Evolutionary conservation across 495 filamentous ascomycete genomes (phyloP).

Genomic region (Platismatia glauca): DNA sequence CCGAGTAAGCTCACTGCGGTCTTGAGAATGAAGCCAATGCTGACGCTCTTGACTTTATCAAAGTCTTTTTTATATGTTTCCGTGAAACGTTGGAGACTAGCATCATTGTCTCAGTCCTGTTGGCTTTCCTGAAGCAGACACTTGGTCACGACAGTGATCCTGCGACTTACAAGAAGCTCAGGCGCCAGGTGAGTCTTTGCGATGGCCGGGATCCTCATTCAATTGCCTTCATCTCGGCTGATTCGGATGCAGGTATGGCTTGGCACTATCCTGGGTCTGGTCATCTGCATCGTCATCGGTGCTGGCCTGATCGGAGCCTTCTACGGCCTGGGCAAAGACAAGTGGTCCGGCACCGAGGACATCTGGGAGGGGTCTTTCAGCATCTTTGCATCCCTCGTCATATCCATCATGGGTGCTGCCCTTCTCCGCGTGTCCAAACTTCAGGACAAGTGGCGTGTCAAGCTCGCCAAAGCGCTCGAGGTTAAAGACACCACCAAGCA

Average conservation of each 20-base stretch:
- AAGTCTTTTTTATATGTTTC: slow-evolving; percentile 78
- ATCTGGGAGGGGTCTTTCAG: slow-evolving; percentile 73
- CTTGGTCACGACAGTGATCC: slow-evolving; percentile 52
- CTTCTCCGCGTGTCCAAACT: slow-evolving; percentile 76
- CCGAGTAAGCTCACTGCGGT: slow-evolving; percentile 27
- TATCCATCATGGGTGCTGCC: slow-evolving; percentile 68
- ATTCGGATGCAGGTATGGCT: slow-evolving; percentile 55
- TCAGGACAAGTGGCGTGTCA: slow-evolving; percentile 75
- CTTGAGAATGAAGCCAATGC: not conserved
- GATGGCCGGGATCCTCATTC: not conserved
- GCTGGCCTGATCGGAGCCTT: slow-evolving; percentile 71
- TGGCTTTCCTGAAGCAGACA: slow-evolving; percentile 74
- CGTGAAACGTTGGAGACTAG: slow-evolving; percentile 74
- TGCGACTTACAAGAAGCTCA: slow-evolving; percentile 54
- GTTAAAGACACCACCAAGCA: slow-evolving; percentile 35
- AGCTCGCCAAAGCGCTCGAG: slow-evolving; percentile 61
- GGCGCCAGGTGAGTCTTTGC: slow-evolving; percentile 50
- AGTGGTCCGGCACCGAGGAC: slow-evolving; percentile 56
- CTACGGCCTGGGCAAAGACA: slow-evolving; percentile 58
- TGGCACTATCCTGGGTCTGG: slow-evolving; percentile 53
- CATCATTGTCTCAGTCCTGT: slow-evolving; percentile 73
- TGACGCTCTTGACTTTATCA: not conserved
- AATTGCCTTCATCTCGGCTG: not conserved
- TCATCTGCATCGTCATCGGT: slow-evolving; percentile 60
- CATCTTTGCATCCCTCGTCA: slow-evolving; percentile 63